Conservation (phyloP, 1,284 basidiomycete species). For the Irpex lacteus region DNA sequence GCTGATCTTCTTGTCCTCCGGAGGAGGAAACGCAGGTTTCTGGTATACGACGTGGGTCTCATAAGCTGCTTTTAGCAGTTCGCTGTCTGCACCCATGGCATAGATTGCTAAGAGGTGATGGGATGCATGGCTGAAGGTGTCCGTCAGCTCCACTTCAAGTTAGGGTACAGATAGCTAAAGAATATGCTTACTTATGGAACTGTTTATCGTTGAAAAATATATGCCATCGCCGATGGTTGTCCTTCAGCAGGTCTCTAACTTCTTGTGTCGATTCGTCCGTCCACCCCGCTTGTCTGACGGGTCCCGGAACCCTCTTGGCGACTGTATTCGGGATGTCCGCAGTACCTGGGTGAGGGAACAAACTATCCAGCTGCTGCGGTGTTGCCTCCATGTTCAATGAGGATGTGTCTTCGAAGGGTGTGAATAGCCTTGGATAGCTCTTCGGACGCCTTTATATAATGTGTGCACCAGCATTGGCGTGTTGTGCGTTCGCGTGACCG, state of each 20-base stretch:
- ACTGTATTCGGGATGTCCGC: not conserved
- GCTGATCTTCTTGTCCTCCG: constrained; percentile 2
- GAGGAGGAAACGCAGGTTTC: constrained; percentile 14
- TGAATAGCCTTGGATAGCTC: too few species aligned
- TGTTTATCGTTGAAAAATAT: constrained; percentile 58
- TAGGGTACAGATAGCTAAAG: not conserved
- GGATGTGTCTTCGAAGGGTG: too few species aligned
- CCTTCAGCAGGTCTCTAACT: constrained; percentile 44
- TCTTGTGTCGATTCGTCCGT: constrained; percentile 43
- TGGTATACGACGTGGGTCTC: constrained; percentile 18
- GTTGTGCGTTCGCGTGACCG: too few species aligned
- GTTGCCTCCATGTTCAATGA: constrained; percentile 12
- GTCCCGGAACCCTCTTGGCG: constrained; percentile 14
- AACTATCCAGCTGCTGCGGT: constrained; percentile 13
- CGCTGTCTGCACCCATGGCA: constrained; percentile 14
- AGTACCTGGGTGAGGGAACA: constrained; percentile 20
- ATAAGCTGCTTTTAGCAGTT: constrained; percentile 14
- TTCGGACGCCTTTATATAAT: too few species aligned
- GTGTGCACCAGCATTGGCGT: too few species aligned
- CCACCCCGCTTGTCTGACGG: constrained; percentile 43
- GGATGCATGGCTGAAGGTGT: constrained; percentile 13
- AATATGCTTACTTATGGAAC: constrained; percentile 50
- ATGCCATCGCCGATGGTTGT: constrained; percentile 58
- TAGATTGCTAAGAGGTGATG: constrained; percentile 19
- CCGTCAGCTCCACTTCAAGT: not conserved